These are phyloP conservation scores for Spathaspora sp. DNA, from an alignment of 1,139 yeast genomes.

Conservation along the genomic window DNA sequence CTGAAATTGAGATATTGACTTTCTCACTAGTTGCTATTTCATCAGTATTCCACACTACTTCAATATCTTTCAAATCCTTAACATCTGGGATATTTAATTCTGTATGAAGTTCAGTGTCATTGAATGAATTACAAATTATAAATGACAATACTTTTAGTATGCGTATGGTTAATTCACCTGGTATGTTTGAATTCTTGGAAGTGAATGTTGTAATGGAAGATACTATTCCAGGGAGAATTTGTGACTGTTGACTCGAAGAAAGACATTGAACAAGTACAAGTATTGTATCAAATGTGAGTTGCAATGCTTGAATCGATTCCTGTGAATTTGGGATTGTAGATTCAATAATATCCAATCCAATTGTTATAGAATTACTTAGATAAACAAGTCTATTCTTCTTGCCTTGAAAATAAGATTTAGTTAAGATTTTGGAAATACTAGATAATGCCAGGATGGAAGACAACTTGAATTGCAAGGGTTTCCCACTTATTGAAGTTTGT, in stretches of 20 bases:
- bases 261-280: constrained; percentile 14
- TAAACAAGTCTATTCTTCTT: constrained; percentile 20
- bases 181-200: constrained; percentile 22
- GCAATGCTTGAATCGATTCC: constrained; percentile 8
- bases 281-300: constrained; percentile 8
- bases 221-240: constrained; percentile 41
- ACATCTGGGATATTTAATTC: constrained; percentile 9
- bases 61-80: constrained; percentile 16
- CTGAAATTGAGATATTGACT: constrained; percentile 9
- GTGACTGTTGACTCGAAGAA: constrained; percentile 31
- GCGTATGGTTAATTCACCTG: constrained; percentile 22
- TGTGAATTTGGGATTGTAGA: constrained; percentile 12
- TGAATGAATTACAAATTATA: constrained; percentile 27
- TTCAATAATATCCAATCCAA: constrained; percentile 20
- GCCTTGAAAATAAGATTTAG: constrained; percentile 20
- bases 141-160: constrained; percentile 23
- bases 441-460: constrained; percentile 15
- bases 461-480: constrained; percentile 19
- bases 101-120: constrained; percentile 25
- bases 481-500: constrained; percentile 4
- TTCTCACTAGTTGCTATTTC: constrained; percentile 9
- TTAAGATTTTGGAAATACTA: constrained; percentile 3
- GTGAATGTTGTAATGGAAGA: constrained; percentile 34
- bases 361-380: constrained; percentile 28
- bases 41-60: constrained; percentile 19